Evolutionary conservation across 345 rosid species (phyloP).

Genomic region (Pugionium cornutum): DNA sequence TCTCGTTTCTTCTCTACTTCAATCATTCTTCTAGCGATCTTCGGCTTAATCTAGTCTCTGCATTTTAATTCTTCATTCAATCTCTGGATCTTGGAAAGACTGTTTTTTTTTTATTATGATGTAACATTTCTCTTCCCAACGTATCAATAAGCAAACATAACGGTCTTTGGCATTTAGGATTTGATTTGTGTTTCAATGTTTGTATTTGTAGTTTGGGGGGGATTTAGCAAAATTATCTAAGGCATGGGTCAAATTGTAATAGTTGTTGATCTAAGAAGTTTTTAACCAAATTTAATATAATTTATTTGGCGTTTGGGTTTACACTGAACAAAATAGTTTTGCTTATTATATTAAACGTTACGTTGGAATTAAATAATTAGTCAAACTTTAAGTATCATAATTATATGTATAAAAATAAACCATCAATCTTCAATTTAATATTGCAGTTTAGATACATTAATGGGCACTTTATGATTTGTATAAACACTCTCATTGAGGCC

Average conservation of each 20-base stretch:
- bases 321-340: no score
- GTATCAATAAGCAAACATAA: background rate
- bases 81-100: background rate
- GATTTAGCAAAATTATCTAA: background rate
- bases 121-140: conserved; percentile 4
- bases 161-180: background rate
- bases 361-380: no score
- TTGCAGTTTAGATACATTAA: conserved; percentile 35
- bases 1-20: conserved; percentile 14
- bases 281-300: no score
- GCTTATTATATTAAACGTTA: no score
- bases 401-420: no score
- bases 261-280: no score
- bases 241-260: background rate
- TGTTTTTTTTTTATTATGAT: background rate
- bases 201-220: background rate
- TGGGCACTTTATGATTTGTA: conserved; percentile 72
- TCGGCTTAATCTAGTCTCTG: background rate
- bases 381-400: no score
- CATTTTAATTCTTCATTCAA: background rate
- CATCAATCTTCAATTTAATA: no score
- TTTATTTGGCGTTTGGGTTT: no score
- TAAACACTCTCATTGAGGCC: conserved; percentile 47
- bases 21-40: background rate
- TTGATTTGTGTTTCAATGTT: background rate